Conservation (phyloP, 2,329 filamentous ascomycete species). For the Colletotrichum tanaceti region DNA sequence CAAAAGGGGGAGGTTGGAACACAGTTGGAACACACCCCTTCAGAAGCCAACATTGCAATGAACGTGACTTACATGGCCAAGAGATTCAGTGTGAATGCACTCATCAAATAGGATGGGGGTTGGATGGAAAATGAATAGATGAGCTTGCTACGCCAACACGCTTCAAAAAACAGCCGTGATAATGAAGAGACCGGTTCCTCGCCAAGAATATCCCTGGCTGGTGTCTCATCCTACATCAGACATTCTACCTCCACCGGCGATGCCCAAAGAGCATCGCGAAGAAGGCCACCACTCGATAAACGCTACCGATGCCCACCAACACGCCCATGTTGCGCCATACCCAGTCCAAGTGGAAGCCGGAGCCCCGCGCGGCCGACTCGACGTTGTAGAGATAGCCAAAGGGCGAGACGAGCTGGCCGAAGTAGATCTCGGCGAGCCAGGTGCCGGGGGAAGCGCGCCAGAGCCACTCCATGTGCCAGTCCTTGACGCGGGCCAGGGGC, state of each 20-base stretch:
- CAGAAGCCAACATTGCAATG: too few species aligned
- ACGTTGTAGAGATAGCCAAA: slow-evolving; percentile 63
- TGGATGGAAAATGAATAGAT: not conserved
- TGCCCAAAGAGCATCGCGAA: slow-evolving; percentile 51
- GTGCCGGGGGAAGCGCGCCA: slow-evolving; percentile 66
- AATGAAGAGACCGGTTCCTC: not conserved
- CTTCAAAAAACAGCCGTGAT: not conserved
- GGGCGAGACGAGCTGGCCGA: slow-evolving; percentile 62
- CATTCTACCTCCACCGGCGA: slow-evolving; percentile 46
- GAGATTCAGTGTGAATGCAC: not conserved
- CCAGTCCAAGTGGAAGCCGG: slow-evolving; percentile 60
- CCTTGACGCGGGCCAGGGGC: slow-evolving; percentile 58
- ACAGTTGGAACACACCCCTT: too few species aligned
- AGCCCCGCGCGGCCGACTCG: slow-evolving; percentile 55
- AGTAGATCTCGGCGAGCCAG: slow-evolving; percentile 68
- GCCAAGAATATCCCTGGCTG: too few species aligned
- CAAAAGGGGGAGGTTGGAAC: too few species aligned
- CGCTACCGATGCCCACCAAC: slow-evolving; percentile 55
- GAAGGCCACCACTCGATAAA: slow-evolving; percentile 59
- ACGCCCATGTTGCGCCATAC: slow-evolving; percentile 56
- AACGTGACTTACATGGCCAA: not conserved
- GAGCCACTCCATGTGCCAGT: slow-evolving; percentile 66
- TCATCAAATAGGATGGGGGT: not conserved
- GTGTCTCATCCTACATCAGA: not conserved
- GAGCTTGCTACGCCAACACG: not conserved